A percentile compares a stretch with the other conserved stretches of the same genome.
Evolutionary conservation across 257 asterid genomes (phyloP).

Genomic region (Ligustrum vulgare): DNA sequence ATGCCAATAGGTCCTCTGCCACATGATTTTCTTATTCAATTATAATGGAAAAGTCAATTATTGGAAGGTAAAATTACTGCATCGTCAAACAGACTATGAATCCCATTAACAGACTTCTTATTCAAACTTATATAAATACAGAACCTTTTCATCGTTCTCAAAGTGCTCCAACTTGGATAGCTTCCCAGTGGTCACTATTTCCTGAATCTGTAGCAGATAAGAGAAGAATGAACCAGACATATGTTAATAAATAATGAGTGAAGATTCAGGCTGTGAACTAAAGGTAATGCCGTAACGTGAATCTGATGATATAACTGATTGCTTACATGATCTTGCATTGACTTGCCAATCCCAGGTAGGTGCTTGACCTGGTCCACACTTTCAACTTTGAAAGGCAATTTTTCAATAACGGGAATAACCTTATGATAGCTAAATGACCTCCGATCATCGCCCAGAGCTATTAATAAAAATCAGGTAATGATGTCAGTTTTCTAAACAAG

Average conservation of each 20-base stretch:
- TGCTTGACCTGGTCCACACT: slow-evolving; percentile 77
- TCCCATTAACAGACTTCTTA: slow-evolving; percentile 8
- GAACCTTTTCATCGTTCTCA: slow-evolving; percentile 89
- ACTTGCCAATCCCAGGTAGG: slow-evolving; percentile 85
- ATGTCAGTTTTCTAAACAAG: slow-evolving; percentile 22
- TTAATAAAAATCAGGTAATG: slow-evolving; percentile 26
- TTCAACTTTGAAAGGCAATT: slow-evolving; percentile 85
- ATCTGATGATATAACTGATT: slow-evolving; percentile 15
- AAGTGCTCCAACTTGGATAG: slow-evolving; percentile 94
- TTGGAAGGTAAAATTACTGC: slow-evolving; percentile 1
- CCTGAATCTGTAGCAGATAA: slow-evolving; percentile 75
- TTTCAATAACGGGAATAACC: slow-evolving; percentile 91
- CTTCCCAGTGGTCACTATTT: slow-evolving; percentile 90
- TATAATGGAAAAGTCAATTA: slow-evolving; percentile 8
- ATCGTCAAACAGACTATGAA: slow-evolving; percentile 20
- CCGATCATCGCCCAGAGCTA: slow-evolving; percentile 92
- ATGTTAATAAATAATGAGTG: slow-evolving; percentile 7
- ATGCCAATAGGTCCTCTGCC: background rate
- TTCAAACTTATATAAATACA: background rate
- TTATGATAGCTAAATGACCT: slow-evolving; percentile 92
- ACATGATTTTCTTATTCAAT: background rate
- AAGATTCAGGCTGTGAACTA: slow-evolving; percentile 16
- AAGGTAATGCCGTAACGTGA: background rate
- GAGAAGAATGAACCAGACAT: slow-evolving; percentile 14
- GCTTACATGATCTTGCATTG: slow-evolving; percentile 91